phyloP scores from a whole-genome alignment of 768 basidiomycete genomes.

The Lentinula guzmanii region DNA sequence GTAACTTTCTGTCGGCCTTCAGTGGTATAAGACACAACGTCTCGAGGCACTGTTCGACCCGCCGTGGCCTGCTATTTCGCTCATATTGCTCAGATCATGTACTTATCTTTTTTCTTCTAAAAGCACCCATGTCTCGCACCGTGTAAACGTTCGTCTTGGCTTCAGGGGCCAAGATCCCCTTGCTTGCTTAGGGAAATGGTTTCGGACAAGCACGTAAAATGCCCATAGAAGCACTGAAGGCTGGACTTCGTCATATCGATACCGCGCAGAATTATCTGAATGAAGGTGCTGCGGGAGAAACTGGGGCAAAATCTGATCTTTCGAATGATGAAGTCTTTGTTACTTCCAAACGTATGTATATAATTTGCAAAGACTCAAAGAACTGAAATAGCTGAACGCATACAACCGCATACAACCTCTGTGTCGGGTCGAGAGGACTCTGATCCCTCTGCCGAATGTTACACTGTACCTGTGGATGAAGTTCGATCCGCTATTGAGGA shows the following conservation, averaged over 20 bases:
- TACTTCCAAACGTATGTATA: conserved; percentile 31
- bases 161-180: conserved; percentile 30
- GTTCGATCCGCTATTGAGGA: conserved; percentile 36
- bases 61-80: too few species aligned
- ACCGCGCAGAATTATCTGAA: conserved; percentile 45
- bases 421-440: conserved; percentile 12
- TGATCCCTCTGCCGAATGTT: conserved; percentile 7
- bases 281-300: conserved; percentile 36
- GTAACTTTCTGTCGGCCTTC: too few species aligned
- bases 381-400: too few species aligned
- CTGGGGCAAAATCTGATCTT: conserved; percentile 25
- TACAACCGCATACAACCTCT: too few species aligned
- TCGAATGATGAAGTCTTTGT: conserved; percentile 40
- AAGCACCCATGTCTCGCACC: not conserved
- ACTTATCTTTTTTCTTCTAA: too few species aligned
- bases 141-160: not conserved
- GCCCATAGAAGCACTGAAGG: conserved; percentile 26
- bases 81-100: not conserved
- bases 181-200: conserved; percentile 48
- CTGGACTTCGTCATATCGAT: conserved; percentile 32
- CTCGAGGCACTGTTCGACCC: not conserved
- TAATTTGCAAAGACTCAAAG: not conserved
- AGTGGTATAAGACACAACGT: too few species aligned
- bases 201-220: conserved; percentile 26
- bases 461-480: conserved; percentile 20